Conservation (phyloP, 352 stramenopile genomes). For the Pythium phragmiticola region DNA sequence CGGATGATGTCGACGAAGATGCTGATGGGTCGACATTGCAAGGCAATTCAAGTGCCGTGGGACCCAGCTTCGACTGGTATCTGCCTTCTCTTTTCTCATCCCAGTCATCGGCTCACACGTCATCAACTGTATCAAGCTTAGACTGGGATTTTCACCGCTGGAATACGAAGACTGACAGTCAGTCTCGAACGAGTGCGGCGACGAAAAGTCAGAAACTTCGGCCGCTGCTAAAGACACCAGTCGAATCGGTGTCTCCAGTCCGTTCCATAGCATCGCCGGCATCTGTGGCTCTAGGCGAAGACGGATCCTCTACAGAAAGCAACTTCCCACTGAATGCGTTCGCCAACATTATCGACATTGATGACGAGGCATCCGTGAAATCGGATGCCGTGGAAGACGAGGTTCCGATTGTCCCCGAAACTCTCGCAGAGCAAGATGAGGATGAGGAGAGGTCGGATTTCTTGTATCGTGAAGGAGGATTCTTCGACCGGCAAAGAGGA, state of each 20-base stretch:
- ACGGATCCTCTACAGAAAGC: conserved; percentile 11
- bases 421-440: conserved; percentile 24
- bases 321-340: conserved; percentile 65
- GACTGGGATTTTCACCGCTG: conserved; percentile 83
- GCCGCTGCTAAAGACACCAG: conserved; percentile 10
- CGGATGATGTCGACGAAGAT: not conserved
- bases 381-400: conserved; percentile 7
- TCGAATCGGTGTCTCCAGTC: not conserved
- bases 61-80: conserved; percentile 75
- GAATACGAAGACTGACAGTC: conserved; percentile 23
- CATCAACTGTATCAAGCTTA: conserved; percentile 50
- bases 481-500: conserved; percentile 73
- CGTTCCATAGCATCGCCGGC: not conserved
- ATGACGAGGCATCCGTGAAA: conserved; percentile 16
- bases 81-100: conserved; percentile 74
- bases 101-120: conserved; percentile 54
- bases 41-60: conserved; percentile 21
- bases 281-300: not conserved
- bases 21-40: conserved; percentile 1
- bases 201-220: conserved; percentile 9
- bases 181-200: conserved; percentile 8
- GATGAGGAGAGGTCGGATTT: conserved; percentile 57
- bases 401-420: conserved; percentile 16
- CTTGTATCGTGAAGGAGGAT: conserved; percentile 73
- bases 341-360: conserved; percentile 44